phyloP scores from a whole-genome alignment of 768 basidiomycete species.

The Neoboletus subvelutipes region DNA sequence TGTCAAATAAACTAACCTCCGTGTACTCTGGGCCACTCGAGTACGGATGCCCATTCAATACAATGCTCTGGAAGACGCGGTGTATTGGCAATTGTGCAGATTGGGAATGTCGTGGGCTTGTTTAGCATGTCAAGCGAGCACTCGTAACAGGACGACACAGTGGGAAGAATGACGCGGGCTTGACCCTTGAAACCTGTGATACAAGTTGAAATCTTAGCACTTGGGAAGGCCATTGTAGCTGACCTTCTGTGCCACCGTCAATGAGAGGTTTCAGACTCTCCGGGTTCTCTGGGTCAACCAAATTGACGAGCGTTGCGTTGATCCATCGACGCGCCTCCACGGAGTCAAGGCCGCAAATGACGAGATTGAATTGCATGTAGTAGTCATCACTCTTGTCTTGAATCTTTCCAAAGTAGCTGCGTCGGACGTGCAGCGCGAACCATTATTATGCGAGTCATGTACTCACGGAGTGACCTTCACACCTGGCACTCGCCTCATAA shows the following conservation, averaged over 20 bases:
- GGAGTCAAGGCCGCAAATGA: slow-evolving; percentile 96
- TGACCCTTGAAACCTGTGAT: slow-evolving; percentile 93
- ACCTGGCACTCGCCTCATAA: slow-evolving; percentile 95
- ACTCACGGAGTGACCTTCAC: slow-evolving; percentile 95
- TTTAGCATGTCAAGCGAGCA: slow-evolving; percentile 98
- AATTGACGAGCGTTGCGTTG: slow-evolving; percentile 93
- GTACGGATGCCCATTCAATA: slow-evolving; percentile 98
- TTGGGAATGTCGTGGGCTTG: slow-evolving; percentile 94
- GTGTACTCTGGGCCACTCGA: slow-evolving; percentile 96
- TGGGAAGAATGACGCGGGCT: slow-evolving; percentile 94
- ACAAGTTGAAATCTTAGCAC: neutral
- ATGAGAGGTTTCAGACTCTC: slow-evolving; percentile 96
- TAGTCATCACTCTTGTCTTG: slow-evolving; percentile 96
- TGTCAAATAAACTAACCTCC: slow-evolving; percentile 54
- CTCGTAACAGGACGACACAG: slow-evolving; percentile 95
- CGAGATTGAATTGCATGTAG: slow-evolving; percentile 94
- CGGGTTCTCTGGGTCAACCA: slow-evolving; percentile 90
- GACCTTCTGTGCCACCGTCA: slow-evolving; percentile 98
- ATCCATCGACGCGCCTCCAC: slow-evolving; percentile 98
- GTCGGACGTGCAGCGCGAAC: slow-evolving; percentile 12
- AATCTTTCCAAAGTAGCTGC: slow-evolving; percentile 93
- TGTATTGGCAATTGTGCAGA: slow-evolving; percentile 98
- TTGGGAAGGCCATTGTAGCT: slow-evolving; percentile 2
- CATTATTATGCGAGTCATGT: neutral
- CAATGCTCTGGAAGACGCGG: slow-evolving; percentile 98